Base-by-base conservation (phyloP, 345 rosid genomes). In the Salix brachista region DNA sequence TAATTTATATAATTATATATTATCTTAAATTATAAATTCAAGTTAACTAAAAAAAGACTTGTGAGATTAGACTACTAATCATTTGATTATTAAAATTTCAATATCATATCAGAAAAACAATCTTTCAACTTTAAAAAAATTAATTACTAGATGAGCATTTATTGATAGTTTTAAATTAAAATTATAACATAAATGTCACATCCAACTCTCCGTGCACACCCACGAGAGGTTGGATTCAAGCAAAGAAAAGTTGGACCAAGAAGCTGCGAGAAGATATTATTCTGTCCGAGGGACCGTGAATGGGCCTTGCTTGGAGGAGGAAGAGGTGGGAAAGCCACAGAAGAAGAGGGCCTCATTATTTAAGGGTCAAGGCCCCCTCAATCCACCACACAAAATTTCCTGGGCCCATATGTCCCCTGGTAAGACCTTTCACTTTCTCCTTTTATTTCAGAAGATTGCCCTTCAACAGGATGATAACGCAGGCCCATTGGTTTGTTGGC, bases 191-290 rank as follows among this genome's bases (percentile, higher is more conserved):
- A 13, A 5, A 28, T 17, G 78, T 64, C 78, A 79, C 78, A 69
- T 79, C 78, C 52, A 37, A 60, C 41, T 74, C 42, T 62, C 44
- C 74, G 26, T 7, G 18, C 36, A 46, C n/a, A 61, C 70, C 77
- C 74, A 36, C 81, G 60, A 36, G 26, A 25, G 54, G 19, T 17
- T 46, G 32, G 66, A 37, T 74, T 61, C 42, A 11, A 73, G 37
- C 67, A 48, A 39, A 46, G 7, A 28, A 18, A 58, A 13, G 17
- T 32, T 70, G 42, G 70, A 72, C 6, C 8, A 30, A 14, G 67
- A 26, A 37, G 25, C 19, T 4, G 37, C 54, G 36, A 36, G 37
- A 44, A 16, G 69, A 69, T 61, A 69, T 70, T 19, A 28, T 44
- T 26, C 37, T 30, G n/a, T 70, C 65, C 8, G 58, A 13, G 25